Base-by-base conservation (phyloP, 1,139 yeast genomes). In the Yamadazyma membranifaciens region DNA sequence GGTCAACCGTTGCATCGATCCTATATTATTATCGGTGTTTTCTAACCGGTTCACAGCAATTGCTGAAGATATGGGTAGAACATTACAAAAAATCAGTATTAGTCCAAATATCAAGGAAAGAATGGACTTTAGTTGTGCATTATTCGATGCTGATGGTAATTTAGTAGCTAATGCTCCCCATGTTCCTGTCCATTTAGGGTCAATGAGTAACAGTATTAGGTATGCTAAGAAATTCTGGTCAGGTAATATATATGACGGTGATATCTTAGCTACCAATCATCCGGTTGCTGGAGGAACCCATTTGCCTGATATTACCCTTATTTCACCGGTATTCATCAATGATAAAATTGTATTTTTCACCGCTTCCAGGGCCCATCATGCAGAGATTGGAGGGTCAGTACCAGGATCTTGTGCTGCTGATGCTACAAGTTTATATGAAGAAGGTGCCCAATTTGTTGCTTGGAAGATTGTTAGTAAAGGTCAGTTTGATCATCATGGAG, bases 31-130 rank as follows among this genome's bases (percentile, higher is more conserved):
- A 36, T 82, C 92, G 0, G 87, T 86, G 2, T 86, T 86, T 61
- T 84, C 89, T 16, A 89, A 86, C 57, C 67, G 94, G 49, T 86
- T 86, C 56, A 85, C 85, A 89, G 83, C 87, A 38, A 82, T 86
- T 58, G 95, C 95, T 5, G 95, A 86, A 54, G 92, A 85, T 55
- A 86, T 86, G 95, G 95, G 95, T 11, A 74, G 80, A 48, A 84
- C 91, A 9, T 66, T 86, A 48, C 84, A 84, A 50, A 84, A 83
- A 60, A 86, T 92, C 1, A 77, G 91, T 10, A 86, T 86, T 30
- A 82, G 89, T 10, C 83, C 92, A 10, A 86, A 86, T 54, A 87
- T 86, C 48, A 86, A 86, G 55, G 95, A 86, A 57, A 67, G 95
- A 45, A 65, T 86, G 40, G 95, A 86, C 57, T 86, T 85, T 56